phyloP scores from a whole-genome alignment of 768 basidiomycete species.

The Hericium coralloides region DNA sequence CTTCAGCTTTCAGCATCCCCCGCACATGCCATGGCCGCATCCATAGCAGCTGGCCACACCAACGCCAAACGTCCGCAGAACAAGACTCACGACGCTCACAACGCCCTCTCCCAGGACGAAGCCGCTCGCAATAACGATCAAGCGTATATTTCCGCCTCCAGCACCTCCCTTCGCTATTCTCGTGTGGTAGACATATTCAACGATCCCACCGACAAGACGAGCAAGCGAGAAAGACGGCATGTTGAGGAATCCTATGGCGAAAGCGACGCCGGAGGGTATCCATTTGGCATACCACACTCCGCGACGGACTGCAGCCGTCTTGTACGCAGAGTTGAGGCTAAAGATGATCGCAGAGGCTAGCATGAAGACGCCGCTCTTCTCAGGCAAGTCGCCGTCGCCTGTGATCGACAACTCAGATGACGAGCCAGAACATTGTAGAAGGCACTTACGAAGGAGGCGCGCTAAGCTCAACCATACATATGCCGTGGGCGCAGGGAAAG shows the following conservation, averaged over 20 bases:
- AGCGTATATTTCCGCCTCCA: constrained; percentile 51
- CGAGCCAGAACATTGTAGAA: background rate
- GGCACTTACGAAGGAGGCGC: constrained; percentile 57
- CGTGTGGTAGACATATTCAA: constrained; percentile 61
- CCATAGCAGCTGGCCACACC: constrained; percentile 81
- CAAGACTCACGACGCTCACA: constrained; percentile 69
- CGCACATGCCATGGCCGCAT: constrained; percentile 68
- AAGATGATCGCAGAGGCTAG: constrained; percentile 65
- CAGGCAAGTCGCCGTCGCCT: constrained; percentile 81
- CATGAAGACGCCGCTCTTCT: constrained; percentile 74
- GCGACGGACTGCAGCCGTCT: constrained; percentile 45
- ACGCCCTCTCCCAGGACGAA: constrained; percentile 96
- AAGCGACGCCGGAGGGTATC: constrained; percentile 90
- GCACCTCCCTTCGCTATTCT: constrained; percentile 34
- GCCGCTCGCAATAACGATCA: constrained; percentile 88
- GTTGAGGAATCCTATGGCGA: constrained; percentile 93
- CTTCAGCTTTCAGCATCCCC: constrained; percentile 51
- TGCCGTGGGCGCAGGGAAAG: constrained; percentile 94
- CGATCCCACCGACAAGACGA: constrained; percentile 76
- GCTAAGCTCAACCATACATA: constrained; percentile 87
- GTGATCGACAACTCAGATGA: constrained; percentile 21
- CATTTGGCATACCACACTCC: constrained; percentile 53
- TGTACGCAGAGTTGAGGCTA: constrained; percentile 53
- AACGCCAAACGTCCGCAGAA: constrained; percentile 66
- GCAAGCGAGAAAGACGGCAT: constrained; percentile 93